Evolutionary conservation across 495 filamentous ascomycete genomes (phyloP), one percentile per base, ranked within the genome.

Genomic region (Barbatosphaeria neglecta): DNA sequence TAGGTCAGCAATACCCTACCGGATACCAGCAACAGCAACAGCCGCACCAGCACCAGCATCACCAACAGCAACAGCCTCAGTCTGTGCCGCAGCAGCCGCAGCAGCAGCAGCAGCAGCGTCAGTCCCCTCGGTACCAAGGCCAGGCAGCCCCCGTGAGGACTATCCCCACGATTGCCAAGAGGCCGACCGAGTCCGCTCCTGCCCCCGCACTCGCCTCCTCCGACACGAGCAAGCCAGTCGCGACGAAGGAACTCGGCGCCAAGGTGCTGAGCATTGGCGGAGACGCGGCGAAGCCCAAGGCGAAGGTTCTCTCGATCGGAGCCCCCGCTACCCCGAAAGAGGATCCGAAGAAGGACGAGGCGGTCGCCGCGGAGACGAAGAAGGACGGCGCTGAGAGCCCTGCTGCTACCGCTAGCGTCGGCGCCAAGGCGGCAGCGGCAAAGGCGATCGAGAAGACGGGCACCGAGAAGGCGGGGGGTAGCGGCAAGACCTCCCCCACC

Each of bases 371-470:
- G 20, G 61, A 64, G 24, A 49, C 61, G 4, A 63, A 62, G 42
- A 61, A 65, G 47, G 61, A 66, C 28, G 48, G 59, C 23, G 51
- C 77, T 28, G 66, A 67, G 4, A 66, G 65, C 41, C 65, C 75
- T 23, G 76, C 80, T 49, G 76, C 77, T 13, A n/a, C n/a, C n/a
- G n/a, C n/a, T n/a, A n/a, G n/a, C n/a, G n/a, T n/a, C n/a, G 80
- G 78, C 31, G 72, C 78, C 2, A 80, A 74, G 49, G 73, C 72
- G 18, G 56, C 68, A 54, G 79, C 56, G 28, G 65, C 75, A 19
- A 94, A 94, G 63, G 80, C 84, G 15, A 75, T 86, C 9, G 87
- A 90, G 43, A 94, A 92, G 69, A 80, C 86, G 1, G 84, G 93
- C 27, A 81, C 90, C 25, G 84, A 87, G 62, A 66, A 69, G 22